Percentiles rank a stretch among this genome's conserved stretches.
Evolutionary conservation across 192 early-diverging fungal genomes (phyloP).

Genomic region (Jimgerdemannia flammicorona): DNA sequence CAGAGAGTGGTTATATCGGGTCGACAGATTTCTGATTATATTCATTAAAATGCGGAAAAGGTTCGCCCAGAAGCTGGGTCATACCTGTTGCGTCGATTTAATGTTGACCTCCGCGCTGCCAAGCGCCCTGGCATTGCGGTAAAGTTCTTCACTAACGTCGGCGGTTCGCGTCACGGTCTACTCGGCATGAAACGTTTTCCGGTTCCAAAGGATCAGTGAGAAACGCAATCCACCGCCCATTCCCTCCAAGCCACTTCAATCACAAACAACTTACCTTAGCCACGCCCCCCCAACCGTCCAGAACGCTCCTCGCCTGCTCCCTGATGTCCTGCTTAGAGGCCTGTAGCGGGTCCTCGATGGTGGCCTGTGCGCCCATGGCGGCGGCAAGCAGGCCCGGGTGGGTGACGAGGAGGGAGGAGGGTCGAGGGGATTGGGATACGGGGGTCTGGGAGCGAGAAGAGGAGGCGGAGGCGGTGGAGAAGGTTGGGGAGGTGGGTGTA

Average conservation of each 20-base stretch:
- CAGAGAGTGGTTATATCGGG: neutral
- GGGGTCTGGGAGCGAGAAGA: neutral
- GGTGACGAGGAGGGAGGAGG: neutral
- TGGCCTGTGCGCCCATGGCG: neutral
- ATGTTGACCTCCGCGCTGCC: neutral
- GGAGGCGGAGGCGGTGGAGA: neutral
- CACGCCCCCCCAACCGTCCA: neutral
- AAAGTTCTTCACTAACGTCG: neutral
- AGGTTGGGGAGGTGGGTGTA: neutral
- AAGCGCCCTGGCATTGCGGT: neutral
- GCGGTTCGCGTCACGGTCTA: neutral
- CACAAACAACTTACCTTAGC: neutral
- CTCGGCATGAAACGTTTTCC: neutral
- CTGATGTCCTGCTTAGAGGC: neutral
- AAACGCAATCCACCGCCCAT: neutral
- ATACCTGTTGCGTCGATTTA: neutral
- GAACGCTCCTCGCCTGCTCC: neutral
- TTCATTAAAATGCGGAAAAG: neutral
- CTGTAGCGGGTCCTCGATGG: neutral
- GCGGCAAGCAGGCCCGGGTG: neutral
- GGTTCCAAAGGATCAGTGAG: neutral
- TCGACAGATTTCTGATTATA: neutral
- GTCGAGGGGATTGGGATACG: neutral
- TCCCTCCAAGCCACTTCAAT: neutral
- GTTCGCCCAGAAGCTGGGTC: neutral